Evolutionary conservation across 306 rosid species (phyloP).

Genomic region (Myrica gale): DNA sequence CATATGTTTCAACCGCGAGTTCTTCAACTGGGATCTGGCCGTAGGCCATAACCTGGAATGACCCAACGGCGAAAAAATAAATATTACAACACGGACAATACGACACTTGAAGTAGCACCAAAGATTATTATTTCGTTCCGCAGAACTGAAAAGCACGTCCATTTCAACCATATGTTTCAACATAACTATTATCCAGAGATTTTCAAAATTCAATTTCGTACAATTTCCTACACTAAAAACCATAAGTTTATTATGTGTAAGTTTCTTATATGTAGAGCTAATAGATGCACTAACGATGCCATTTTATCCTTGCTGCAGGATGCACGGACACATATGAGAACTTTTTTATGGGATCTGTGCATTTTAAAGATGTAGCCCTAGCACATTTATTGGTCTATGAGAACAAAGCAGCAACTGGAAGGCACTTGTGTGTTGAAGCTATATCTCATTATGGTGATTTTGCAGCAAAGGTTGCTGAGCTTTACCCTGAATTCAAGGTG

Average conservation of each 20-base stretch:
- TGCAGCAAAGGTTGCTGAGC: conserved; percentile 75
- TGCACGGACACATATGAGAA: conserved; percentile 61
- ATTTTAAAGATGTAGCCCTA: conserved; percentile 87
- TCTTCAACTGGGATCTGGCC: not conserved
- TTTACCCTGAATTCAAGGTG: conserved; percentile 70
- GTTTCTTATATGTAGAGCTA: not conserved
- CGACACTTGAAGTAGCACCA: too few relatives aligned
- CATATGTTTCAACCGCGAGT: not conserved
- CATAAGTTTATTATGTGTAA: not conserved
- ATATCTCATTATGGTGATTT: conserved; percentile 79
- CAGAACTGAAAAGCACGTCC: not conserved
- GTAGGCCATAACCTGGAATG: not conserved
- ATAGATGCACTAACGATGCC: conserved; percentile 7
- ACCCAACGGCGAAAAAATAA: not conserved
- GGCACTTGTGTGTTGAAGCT: conserved; percentile 80
- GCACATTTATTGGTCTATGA: conserved; percentile 86
- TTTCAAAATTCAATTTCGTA: not conserved
- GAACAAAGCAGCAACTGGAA: conserved; percentile 72
- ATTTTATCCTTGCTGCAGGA: conserved; percentile 51
- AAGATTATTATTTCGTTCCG: not conserved
- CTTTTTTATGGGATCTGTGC: conserved; percentile 67
- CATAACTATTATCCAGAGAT: not conserved
- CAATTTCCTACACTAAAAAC: not conserved
- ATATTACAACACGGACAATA: not conserved
- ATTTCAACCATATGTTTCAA: not conserved